Conservation (phyloP, 2,329 filamentous ascomycete genomes). For the Trematosphaeria pertusa region DNA sequence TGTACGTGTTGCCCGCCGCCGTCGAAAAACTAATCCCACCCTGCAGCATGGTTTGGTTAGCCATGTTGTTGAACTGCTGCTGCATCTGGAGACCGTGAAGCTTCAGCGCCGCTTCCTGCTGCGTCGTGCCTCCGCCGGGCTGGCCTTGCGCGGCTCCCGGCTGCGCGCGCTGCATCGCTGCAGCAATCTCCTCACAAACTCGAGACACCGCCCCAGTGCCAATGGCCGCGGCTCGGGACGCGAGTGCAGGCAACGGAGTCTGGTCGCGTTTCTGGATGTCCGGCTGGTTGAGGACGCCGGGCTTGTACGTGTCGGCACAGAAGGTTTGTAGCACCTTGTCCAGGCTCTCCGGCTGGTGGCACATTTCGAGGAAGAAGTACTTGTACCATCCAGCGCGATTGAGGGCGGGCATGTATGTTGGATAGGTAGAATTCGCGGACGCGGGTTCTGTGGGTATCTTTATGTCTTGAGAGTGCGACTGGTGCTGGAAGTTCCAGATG, state of each 20-base stretch:
- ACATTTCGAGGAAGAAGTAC: conserved; percentile 41
- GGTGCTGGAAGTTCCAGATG: conserved; percentile 37
- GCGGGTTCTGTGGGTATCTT: conserved; percentile 22
- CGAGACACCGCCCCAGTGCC: conserved; percentile 32
- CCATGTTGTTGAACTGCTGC: conserved; percentile 22
- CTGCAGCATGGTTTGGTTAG: conserved; percentile 20
- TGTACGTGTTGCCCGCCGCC: conserved; percentile 10
- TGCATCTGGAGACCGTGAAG: conserved; percentile 29
- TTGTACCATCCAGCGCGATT: conserved; percentile 48
- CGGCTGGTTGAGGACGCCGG: conserved; percentile 39
- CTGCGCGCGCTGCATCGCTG: conserved; percentile 25
- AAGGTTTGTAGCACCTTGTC: conserved; percentile 33
- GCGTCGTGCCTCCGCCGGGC: conserved; percentile 8
- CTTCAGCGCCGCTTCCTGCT: conserved; percentile 21
- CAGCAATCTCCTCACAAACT: conserved; percentile 37
- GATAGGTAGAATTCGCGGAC: conserved; percentile 14
- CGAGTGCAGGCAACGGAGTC: conserved; percentile 28
- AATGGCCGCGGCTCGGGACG: conserved; percentile 31
- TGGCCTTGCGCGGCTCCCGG: not conserved
- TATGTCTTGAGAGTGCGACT: conserved; percentile 31
- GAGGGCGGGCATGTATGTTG: conserved; percentile 42
- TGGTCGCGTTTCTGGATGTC: conserved; percentile 39
- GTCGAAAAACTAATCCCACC: conserved; percentile 19
- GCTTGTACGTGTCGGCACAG: conserved; percentile 42
- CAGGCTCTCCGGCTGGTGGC: conserved; percentile 36